A percentile compares a stretch with the other conserved stretches of the same genome.
These are phyloP conservation scores for Alternaria metachromatica DNA, from an alignment of 2,329 filamentous ascomycete genomes.

Conservation along the genomic window DNA sequence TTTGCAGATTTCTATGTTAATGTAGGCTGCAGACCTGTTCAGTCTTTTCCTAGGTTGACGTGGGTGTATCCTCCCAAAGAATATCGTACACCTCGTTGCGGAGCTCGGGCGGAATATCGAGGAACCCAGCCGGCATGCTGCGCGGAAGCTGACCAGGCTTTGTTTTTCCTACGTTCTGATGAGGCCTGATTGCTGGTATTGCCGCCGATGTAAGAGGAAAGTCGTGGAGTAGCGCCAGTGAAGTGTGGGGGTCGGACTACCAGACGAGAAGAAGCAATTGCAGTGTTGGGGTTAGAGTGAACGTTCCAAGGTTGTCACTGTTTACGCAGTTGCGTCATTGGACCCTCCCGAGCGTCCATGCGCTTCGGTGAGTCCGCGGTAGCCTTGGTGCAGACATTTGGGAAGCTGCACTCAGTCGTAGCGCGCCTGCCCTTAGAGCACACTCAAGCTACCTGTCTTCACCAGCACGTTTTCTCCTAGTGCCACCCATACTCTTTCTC, in stretches of 20 bases:
- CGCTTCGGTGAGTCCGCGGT: not conserved
- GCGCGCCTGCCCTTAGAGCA: not conserved
- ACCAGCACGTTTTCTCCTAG: not conserved
- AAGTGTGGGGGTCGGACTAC: not conserved
- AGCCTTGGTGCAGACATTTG: not conserved
- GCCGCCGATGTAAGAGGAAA: not conserved
- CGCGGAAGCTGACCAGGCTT: not conserved
- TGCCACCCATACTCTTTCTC: not conserved
- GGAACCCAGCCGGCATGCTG: conserved; percentile 4
- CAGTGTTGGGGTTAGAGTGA: not conserved
- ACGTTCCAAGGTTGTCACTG: not conserved
- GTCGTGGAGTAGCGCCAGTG: not conserved
- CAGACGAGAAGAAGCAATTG: not conserved
- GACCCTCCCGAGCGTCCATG: not conserved
- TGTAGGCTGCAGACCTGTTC: too few relatives aligned
- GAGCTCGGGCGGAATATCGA: conserved; percentile 15
- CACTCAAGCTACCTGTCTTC: not conserved
- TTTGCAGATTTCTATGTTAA: too few relatives aligned
- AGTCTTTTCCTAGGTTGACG: too few relatives aligned
- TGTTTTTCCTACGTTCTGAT: not conserved
- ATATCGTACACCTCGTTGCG: conserved; percentile 13
- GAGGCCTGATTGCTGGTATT: not conserved
- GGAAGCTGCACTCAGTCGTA: not conserved
- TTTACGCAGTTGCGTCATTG: not conserved
- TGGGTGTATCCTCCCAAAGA: not conserved